Evolutionary conservation across 306 rosid genomes (phyloP).

Genomic region (Quercus dentata): DNA sequence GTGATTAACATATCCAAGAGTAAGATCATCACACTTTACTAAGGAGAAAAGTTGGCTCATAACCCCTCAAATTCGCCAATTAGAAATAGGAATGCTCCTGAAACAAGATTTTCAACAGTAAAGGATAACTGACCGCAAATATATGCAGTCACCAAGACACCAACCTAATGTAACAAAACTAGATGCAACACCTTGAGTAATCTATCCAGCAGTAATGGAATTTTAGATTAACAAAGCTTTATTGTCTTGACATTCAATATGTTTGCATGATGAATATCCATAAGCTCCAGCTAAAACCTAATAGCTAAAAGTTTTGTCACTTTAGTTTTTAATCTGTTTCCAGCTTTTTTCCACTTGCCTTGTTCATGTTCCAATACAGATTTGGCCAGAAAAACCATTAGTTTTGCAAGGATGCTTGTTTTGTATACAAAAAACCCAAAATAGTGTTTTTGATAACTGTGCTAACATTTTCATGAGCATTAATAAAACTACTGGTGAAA

Average conservation of each 20-base stretch:
- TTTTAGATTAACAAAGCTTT: neutral
- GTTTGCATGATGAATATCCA: neutral
- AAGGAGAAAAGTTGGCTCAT: neutral
- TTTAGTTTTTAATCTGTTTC: neutral
- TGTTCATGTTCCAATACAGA: neutral
- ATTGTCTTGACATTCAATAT: neutral
- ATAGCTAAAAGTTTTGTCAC: neutral
- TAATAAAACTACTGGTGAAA: too few relatives aligned
- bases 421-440: neutral
- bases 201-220: neutral
- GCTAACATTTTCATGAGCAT: neutral
- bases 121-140: neutral
- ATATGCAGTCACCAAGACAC: neutral
- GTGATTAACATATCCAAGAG: neutral
- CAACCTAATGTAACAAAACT: neutral
- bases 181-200: neutral
- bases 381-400: too few relatives aligned
- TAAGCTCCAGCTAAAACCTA: neutral
- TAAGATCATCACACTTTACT: neutral
- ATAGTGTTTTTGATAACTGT: neutral
- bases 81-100: neutral
- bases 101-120: neutral
- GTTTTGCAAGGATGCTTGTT: neutral
- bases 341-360: neutral
- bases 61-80: neutral